Conservation (phyloP, 768 basidiomycete genomes). For the Psilocybe cyanescens region DNA sequence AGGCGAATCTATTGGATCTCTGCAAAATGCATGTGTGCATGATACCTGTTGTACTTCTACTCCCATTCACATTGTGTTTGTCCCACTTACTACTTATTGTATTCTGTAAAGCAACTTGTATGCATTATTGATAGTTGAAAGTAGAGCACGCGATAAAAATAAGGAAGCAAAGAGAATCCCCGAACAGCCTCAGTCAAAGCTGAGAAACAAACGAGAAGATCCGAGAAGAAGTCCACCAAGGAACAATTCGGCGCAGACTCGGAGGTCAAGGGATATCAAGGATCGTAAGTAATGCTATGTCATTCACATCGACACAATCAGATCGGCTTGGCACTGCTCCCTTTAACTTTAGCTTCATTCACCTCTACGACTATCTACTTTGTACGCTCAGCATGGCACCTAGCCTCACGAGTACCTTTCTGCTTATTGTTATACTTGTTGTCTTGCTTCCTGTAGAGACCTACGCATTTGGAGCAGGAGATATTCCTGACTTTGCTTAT, state of each 20-base stretch:
- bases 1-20: too few species aligned
- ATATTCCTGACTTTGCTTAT: slow-evolving; percentile 75
- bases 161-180: slow-evolving; percentile 68
- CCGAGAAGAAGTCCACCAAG: slow-evolving; percentile 68
- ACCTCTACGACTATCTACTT: neutral
- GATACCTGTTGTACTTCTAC: too few species aligned
- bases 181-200: slow-evolving; percentile 73
- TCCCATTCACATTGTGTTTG: too few species aligned
- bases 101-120: too few species aligned
- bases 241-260: slow-evolving; percentile 63
- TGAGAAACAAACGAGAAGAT: slow-evolving; percentile 64
- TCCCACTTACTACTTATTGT: too few species aligned
- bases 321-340: slow-evolving; percentile 18
- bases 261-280: slow-evolving; percentile 53
- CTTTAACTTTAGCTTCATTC: slow-evolving; percentile 4
- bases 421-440: slow-evolving; percentile 40
- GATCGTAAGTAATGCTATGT: slow-evolving; percentile 43
- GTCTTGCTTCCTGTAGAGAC: slow-evolving; percentile 48
- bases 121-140: too few species aligned
- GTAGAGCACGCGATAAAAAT: slow-evolving; percentile 76
- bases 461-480: slow-evolving; percentile 64
- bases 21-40: too few species aligned
- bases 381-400: slow-evolving; percentile 28
- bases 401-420: slow-evolving; percentile 31
- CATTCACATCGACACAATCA: neutral